phyloP scores from a whole-genome alignment of 306 rosid species.

The Amphicarpaea edgeworthii region DNA sequence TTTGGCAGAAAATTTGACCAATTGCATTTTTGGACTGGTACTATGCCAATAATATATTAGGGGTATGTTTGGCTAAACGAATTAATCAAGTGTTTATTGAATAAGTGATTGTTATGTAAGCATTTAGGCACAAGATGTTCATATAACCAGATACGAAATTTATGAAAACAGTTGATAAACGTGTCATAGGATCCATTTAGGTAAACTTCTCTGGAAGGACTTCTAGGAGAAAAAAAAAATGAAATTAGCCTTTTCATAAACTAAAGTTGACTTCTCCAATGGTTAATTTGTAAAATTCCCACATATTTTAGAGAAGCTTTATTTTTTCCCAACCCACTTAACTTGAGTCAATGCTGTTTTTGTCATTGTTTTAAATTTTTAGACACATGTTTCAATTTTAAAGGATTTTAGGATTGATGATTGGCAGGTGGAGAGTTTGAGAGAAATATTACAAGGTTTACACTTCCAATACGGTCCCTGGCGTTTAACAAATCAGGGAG shows the following conservation, averaged over 20 bases:
- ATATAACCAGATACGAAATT: background rate
- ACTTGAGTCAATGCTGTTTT: background rate
- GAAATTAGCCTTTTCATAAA: no score
- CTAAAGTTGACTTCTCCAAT: no score
- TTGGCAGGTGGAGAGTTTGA: slow-evolving; percentile 88
- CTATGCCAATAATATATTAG: background rate
- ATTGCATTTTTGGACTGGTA: background rate
- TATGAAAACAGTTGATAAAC: no score
- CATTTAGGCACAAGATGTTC: background rate
- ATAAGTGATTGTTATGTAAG: background rate
- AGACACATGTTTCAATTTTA: slow-evolving; percentile 5
- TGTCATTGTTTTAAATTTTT: background rate
- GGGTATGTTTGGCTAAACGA: background rate
- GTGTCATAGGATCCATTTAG: no score
- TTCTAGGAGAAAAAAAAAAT: no score
- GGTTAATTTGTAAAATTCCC: no score
- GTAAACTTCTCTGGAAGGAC: no score
- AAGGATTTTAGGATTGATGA: slow-evolving; percentile 8
- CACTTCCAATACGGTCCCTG: slow-evolving; percentile 85
- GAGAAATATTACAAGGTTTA: slow-evolving; percentile 91
- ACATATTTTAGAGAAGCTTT: no score
- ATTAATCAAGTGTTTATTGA: background rate
- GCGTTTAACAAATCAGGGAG: slow-evolving; percentile 92
- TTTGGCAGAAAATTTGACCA: background rate
- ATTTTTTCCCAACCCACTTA: background rate